Evolutionary conservation across 345 rosid species (phyloP).

Genomic region (Pugionium cornutum): DNA sequence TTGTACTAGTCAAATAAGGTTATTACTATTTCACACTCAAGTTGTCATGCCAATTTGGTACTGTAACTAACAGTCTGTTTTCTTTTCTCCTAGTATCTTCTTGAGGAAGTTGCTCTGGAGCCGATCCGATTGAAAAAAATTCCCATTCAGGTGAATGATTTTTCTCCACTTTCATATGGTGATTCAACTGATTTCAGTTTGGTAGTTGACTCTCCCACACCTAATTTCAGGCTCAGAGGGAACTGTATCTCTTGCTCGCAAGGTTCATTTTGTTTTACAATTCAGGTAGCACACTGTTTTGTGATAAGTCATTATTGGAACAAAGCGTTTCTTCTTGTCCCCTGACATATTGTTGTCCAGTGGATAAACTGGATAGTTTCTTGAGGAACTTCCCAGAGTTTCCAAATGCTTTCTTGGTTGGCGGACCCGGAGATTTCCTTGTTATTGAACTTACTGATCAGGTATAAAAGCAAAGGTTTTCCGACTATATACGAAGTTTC

Average conservation of each 20-base stretch:
- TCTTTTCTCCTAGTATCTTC: slow-evolving; percentile 67
- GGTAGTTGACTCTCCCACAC: slow-evolving; percentile 4
- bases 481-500: background rate
- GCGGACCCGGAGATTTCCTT: slow-evolving; percentile 85
- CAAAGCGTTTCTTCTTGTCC: slow-evolving; percentile 18
- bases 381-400: slow-evolving; percentile 71
- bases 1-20: background rate
- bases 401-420: slow-evolving; percentile 83
- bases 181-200: slow-evolving; percentile 15
- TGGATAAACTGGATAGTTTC: slow-evolving; percentile 74
- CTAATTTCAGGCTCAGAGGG: slow-evolving; percentile 75
- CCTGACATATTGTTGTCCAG: slow-evolving; percentile 48
- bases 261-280: slow-evolving; percentile 90
- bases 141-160: slow-evolving; percentile 67
- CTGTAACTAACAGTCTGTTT: slow-evolving; percentile 16
- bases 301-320: background rate
- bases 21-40: background rate
- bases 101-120: slow-evolving; percentile 82
- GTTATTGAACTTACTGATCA: slow-evolving; percentile 95
- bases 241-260: slow-evolving; percentile 76
- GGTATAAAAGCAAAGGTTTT: slow-evolving; percentile 45
- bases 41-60: slow-evolving; percentile 5
- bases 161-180: background rate
- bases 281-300: slow-evolving; percentile 54
- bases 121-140: slow-evolving; percentile 62